Conservation (phyloP, 805 yeast species). For the Yarrowia osloensis region DNA sequence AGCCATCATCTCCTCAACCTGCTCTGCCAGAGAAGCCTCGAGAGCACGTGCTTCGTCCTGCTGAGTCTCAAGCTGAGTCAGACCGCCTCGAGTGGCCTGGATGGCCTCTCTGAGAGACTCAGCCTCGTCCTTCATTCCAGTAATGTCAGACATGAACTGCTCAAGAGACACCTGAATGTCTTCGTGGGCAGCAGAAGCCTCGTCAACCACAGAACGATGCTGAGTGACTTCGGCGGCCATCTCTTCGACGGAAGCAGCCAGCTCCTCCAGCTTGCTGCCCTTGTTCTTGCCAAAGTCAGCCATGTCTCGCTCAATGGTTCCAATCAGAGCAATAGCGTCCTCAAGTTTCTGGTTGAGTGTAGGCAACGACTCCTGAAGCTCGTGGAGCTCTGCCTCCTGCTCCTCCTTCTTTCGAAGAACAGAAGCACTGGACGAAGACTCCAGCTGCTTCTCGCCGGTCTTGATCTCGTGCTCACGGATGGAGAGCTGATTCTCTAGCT, state of each 20-base stretch:
- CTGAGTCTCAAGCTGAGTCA: slow-evolving; percentile 41
- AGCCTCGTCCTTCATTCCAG: slow-evolving; percentile 48
- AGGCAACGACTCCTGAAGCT: slow-evolving; percentile 46
- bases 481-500: slow-evolving; percentile 38
- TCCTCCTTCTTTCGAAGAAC: slow-evolving; percentile 39
- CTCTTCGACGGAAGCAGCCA: slow-evolving; percentile 44
- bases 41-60: slow-evolving; percentile 40
- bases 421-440: slow-evolving; percentile 38
- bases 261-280: slow-evolving; percentile 71
- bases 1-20: slow-evolving; percentile 55
- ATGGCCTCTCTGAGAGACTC: slow-evolving; percentile 44
- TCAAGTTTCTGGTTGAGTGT: slow-evolving; percentile 43
- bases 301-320: slow-evolving; percentile 69
- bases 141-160: slow-evolving; percentile 61
- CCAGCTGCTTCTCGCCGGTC: slow-evolving; percentile 38
- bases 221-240: slow-evolving; percentile 45
- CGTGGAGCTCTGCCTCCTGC: slow-evolving; percentile 51
- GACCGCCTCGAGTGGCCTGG: slow-evolving; percentile 41
- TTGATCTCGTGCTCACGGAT: slow-evolving; percentile 41
- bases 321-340: slow-evolving; percentile 49
- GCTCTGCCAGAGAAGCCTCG: slow-evolving; percentile 39
- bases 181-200: slow-evolving; percentile 58
- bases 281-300: slow-evolving; percentile 78
- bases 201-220: slow-evolving; percentile 48
- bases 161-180: slow-evolving; percentile 69